Conservation (phyloP, 2,329 filamentous ascomycete genomes). For the Colletotrichum chrysophilum region DNA sequence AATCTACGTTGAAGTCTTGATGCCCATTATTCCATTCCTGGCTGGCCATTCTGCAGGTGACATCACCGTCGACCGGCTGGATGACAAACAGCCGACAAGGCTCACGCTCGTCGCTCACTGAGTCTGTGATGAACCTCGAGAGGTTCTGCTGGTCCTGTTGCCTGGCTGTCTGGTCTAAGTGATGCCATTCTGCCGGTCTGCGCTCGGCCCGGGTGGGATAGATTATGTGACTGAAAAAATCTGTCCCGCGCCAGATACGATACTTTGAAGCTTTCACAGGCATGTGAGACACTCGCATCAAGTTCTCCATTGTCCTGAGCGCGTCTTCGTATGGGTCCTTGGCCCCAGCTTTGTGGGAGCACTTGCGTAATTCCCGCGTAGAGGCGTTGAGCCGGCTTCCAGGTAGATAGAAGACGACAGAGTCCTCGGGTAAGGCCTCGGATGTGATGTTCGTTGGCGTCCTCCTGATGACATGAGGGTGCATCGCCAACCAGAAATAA, state of each 20-base stretch:
- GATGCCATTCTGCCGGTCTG: conserved; percentile 1
- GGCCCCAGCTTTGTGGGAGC: not conserved
- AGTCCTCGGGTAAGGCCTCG: not conserved
- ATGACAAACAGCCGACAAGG: conserved; percentile 18
- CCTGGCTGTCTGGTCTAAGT: not conserved
- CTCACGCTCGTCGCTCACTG: not conserved
- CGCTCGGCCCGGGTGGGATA: not conserved
- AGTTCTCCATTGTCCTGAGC: not conserved
- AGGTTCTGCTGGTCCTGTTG: not conserved
- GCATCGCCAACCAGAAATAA: not conserved
- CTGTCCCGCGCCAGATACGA: conserved; percentile 16
- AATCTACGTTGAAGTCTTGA: not conserved
- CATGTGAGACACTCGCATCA: not conserved
- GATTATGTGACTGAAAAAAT: conserved; percentile 10
- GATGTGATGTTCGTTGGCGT: not conserved
- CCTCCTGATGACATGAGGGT: not conserved
- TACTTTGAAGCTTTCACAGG: not conserved
- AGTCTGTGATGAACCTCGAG: conserved; percentile 1
- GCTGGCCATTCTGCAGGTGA: not conserved
- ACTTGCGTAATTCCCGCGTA: not conserved
- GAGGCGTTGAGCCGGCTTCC: not conserved
- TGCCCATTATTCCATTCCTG: not conserved
- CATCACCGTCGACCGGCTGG: conserved; percentile 3
- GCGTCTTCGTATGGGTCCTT: conserved; percentile 3
- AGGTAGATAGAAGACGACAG: conserved; percentile 10